Evolutionary conservation across 768 basidiomycete genomes (phyloP), one percentile per base, ranked within the genome.

Genomic region (Epithele typhae): DNA sequence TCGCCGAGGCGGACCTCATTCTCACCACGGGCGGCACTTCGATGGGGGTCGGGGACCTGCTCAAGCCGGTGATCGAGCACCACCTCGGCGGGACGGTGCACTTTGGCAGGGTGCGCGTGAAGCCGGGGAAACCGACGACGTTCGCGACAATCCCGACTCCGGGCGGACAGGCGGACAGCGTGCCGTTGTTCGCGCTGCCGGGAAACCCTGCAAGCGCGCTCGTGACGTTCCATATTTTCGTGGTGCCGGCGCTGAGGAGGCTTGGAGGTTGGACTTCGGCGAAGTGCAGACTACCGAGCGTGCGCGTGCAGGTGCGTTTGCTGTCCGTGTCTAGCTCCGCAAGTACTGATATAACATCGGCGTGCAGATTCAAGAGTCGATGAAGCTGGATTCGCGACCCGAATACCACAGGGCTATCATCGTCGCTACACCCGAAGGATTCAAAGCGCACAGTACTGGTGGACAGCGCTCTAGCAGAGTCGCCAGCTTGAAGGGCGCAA

Each of bases 141-240:
- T 93, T 94, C 52, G 92, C 91, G 1, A 86, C 80, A 11, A 73
- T 92, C 21, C 84, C 86, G 0, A 58, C 61, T 23, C 58, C 61
- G 25, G 58, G 60, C n/a, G 63, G 53, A 14, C 33, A 40, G 32
- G 40, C 32, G 5, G 58, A 49, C 8, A 59, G 62, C 24, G 89
- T 84, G 55, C 81, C 82, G 4, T 58, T 90, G 10, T 94, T 95
- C 58, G 90, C 88, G 0, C 75, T 95, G 1, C 92, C 92, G 0
- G 92, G 92, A 1, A 93, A 94, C 61, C 92, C 92, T 0, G 92
- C 92, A 0, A 84, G 84, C 3, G 92, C 92, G 14, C 72, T 95
- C 17, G 90, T 92, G 11, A 90, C 82, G 6, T 92, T 92, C 65
- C 76, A 89, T 56, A 61, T 92, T 2, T 92, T 92, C 58, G 90